phyloP scores from a whole-genome alignment of 2,329 filamentous ascomycete species.

The Davidsoniella neocaledoniae region DNA sequence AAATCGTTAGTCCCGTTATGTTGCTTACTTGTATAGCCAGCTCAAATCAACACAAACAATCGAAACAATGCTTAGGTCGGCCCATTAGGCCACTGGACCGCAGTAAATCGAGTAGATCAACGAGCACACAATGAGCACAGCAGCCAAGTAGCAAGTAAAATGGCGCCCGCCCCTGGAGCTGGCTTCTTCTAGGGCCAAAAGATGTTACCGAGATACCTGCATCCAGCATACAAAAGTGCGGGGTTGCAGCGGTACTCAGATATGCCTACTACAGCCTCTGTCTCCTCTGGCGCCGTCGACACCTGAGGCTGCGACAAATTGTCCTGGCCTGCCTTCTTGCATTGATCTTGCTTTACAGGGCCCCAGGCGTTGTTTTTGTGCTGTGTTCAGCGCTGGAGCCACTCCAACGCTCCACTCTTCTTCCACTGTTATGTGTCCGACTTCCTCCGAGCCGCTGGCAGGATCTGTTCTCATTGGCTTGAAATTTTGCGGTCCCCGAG shows the following conservation, averaged over 20 bases:
- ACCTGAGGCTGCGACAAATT: constrained; percentile 12
- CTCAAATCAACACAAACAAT: too few relatives aligned
- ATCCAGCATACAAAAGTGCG: constrained; percentile 9
- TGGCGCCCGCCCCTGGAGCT: not conserved
- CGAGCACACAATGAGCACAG: too few relatives aligned
- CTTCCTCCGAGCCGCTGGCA: constrained; percentile 13
- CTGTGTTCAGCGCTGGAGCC: constrained; percentile 6
- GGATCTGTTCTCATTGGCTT: constrained; percentile 12
- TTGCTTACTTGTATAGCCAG: too few relatives aligned
- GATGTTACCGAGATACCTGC: constrained; percentile 11
- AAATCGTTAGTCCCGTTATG: too few relatives aligned
- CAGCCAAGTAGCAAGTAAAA: too few relatives aligned
- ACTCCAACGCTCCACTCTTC: constrained; percentile 12
- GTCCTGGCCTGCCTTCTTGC: not conserved
- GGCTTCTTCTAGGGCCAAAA: not conserved
- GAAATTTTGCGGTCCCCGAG: constrained; percentile 14
- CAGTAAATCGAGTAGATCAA: too few relatives aligned
- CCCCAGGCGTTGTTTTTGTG: constrained; percentile 7
- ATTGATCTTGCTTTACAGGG: not conserved
- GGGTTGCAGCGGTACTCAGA: constrained; percentile 9
- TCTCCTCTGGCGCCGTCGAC: constrained; percentile 4
- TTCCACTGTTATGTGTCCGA: constrained; percentile 13
- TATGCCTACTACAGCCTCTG: constrained; percentile 7
- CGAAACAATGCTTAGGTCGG: too few relatives aligned
- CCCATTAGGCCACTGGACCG: too few relatives aligned